Evolutionary conservation across 306 rosid genomes (phyloP), one percentile per base, ranked within the genome.

Genomic region (Sicyos edulis): DNA sequence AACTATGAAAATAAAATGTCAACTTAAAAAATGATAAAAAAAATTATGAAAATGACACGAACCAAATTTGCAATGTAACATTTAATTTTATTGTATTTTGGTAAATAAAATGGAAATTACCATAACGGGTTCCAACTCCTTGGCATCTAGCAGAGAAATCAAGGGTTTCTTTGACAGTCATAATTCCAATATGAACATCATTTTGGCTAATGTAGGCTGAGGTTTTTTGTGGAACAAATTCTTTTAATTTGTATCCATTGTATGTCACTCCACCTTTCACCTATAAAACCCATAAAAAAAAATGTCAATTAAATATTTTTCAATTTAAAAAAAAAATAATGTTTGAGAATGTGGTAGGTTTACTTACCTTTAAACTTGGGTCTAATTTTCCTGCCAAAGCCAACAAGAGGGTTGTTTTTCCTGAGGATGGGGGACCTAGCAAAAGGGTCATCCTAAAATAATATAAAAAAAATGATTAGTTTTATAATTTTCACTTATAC

Each of bases 321-420:
- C n/a, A n/a, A n/a, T 37, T 37, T 37, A 37, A 37, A 37, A 37
- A 4, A 37, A 37, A 2, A 37, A 4, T 10, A 26, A 42, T 2
- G n/a, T n/a, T n/a, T n/a, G n/a, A n/a, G n/a, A n/a, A 19, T 11
- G 10, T 1, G 34, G 29, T 40, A n/a, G 16, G 34, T 65, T 44
- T 12, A 14, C 4, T 75, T 19, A 90, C 98, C 92, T 78, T 81
- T 66, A 93, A 81, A 34, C 76, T 81, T 0, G 89, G 74, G 82
- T 93, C 98, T 80, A 93, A 90, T 75, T 93, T 93, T 75, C 97
- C 98, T 2, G 97, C 98, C 76, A 93, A 75, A 58, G 97, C 97
- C 78, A 93, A 45, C 80, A 93, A 70, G 11, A 93, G 92, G 78
- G 98, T 86, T 8, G 98, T 90, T 84, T 93, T 93, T 70, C 98